These are phyloP conservation scores for Penicillium robsamsonii DNA, from an alignment of 495 filamentous ascomycete species.

Conservation along the genomic window DNA sequence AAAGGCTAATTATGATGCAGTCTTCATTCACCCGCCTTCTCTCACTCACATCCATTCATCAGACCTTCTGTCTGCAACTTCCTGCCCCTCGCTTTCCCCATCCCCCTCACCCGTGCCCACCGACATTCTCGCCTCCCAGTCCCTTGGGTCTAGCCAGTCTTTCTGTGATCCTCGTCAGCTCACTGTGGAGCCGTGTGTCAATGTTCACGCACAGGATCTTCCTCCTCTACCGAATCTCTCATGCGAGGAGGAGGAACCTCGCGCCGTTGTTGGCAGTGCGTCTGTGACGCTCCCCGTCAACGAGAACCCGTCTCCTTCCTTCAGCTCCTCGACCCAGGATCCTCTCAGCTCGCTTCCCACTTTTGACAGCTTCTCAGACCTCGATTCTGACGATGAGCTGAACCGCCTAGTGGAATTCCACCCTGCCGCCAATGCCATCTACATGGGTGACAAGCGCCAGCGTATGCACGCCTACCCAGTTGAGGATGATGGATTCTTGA, in stretches of 20 bases:
- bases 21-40: constrained; percentile 78
- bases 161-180: constrained; percentile 95
- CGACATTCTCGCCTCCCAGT: constrained; percentile 62
- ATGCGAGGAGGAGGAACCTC: constrained; percentile 73
- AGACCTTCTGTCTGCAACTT: constrained; percentile 69
- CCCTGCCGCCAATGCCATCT: constrained; percentile 55
- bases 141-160: constrained; percentile 32
- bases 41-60: constrained; percentile 60
- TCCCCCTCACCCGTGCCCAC: constrained; percentile 70
- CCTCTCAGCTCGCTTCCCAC: constrained; percentile 62
- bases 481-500: constrained; percentile 72
- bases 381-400: constrained; percentile 91
- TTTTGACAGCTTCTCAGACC: constrained; percentile 84
- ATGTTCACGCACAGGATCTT: constrained; percentile 59
- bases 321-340: constrained; percentile 48
- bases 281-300: constrained; percentile 54
- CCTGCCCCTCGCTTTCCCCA: constrained; percentile 78
- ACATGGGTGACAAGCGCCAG: constrained; percentile 75
- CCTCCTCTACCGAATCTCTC: constrained; percentile 66
- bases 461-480: constrained; percentile 64
- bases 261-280: constrained; percentile 66
- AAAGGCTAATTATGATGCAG: constrained; percentile 44
- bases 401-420: constrained; percentile 73
- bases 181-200: constrained; percentile 65
- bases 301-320: constrained; percentile 47